Evolutionary conservation across 129 eudicot genomes (phyloP), one percentile per base, ranked within the genome.

Genomic region (Logfia minima): DNA sequence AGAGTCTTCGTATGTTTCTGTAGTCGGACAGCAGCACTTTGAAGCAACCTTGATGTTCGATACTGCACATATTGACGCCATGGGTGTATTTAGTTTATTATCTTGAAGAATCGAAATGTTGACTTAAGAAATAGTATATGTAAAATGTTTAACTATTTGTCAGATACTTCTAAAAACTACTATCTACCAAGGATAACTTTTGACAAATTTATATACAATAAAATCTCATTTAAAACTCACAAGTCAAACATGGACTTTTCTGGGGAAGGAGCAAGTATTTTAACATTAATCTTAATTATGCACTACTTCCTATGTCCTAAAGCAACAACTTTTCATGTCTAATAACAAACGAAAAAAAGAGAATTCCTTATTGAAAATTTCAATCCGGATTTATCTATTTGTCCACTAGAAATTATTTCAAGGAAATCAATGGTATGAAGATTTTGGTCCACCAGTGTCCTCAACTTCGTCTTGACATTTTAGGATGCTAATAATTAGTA

Each of bases 31-130:
- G 96, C 98, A 83, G 79, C 98, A 80, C 93, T 94, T 69, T 94
- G 98, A 76, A 94, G 96, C 85, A 94, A 88, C 67, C 96, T 86
- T 6, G 97, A 94, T 70, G 98, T 94, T 26, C 98, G 97, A 69
- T 91, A 91, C 98, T 94, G 93, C 84, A 87, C 11, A 55, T 75
- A 32, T 7, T 76, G 53, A 76, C 29, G 16, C 61, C 23, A 76
- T 28, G n/a, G 29, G n/a, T n/a, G 41, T 14, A 65, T 51, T 45
- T 22, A 62, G 43, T 61, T 18, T 13, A 32, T 34, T 14, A 32
- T 66, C 66, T 66, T 26, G 23, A 52, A 64, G 28, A 21, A 14
- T 52, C 14, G 2, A 74, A 60, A 16, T 37, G 6, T 24, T 9
- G 59, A 22, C 65, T 34, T 21, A 5, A 14, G 0, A 14, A 6